phyloP scores from a whole-genome alignment of 352 stramenopile genomes.

The Pythium aquatile region DNA sequence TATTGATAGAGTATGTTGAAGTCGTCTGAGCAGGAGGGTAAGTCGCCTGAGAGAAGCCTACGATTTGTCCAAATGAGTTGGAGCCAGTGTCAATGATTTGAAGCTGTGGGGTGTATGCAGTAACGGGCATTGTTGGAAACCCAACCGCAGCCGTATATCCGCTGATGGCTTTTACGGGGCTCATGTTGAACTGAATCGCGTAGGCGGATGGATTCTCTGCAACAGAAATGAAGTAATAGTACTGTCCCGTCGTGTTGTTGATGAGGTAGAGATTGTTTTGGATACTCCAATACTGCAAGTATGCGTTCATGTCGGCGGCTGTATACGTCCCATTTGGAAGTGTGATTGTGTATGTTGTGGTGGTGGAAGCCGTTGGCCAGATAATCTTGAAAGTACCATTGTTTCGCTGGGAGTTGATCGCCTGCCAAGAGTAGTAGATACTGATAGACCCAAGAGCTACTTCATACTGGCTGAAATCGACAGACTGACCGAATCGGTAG shows the following conservation, averaged over 20 bases:
- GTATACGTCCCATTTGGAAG: constrained; percentile 27
- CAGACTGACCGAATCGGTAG: constrained; percentile 21
- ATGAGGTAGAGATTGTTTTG: constrained; percentile 30
- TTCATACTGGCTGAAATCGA: constrained; percentile 24
- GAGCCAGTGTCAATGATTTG: constrained; percentile 11
- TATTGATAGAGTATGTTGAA: constrained; percentile 12
- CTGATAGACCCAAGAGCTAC: constrained; percentile 20
- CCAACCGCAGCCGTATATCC: constrained; percentile 18
- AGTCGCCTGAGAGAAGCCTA: constrained; percentile 11
- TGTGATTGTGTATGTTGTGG: constrained; percentile 26
- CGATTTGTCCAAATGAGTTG: constrained; percentile 13
- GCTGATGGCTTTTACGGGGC: constrained; percentile 9
- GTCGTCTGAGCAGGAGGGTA: constrained; percentile 13
- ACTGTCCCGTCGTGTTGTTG: constrained; percentile 25
- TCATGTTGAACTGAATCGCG: constrained; percentile 22
- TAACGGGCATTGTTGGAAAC: constrained; percentile 19
- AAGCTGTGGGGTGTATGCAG: constrained; percentile 20
- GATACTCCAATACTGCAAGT: constrained; percentile 29
- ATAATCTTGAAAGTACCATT: constrained; percentile 26
- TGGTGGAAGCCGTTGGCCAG: constrained; percentile 27
- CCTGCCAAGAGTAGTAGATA: constrained; percentile 23
- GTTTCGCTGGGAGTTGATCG: constrained; percentile 20
- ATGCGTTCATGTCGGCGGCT: constrained; percentile 25
- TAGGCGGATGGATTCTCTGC: constrained; percentile 24
- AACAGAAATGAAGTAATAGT: constrained; percentile 28